Evolutionary conservation across 1,284 basidiomycete species (phyloP), one percentile per base, ranked within the genome.

Genomic region (Irpex sp.): DNA sequence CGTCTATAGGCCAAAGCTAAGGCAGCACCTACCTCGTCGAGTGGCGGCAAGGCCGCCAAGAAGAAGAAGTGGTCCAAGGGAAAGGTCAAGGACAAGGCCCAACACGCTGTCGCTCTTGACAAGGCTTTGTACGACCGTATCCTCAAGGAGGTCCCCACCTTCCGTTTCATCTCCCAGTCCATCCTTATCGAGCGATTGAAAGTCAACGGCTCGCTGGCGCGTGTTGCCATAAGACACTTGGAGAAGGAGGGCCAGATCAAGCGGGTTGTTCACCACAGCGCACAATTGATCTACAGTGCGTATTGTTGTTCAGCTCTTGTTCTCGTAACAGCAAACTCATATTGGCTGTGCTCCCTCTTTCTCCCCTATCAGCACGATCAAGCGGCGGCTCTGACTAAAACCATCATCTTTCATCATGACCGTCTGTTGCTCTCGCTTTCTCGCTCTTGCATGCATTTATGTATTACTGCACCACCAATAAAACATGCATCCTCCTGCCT

Each of bases 51-150:
- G 78, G 79, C 89, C 73, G 89, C 91, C 69, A 98, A 98, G 88
- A 98, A 98, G 88, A 98, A 98, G 92, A 98, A 98, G 88, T 98
- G 96, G 96, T 98, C 96, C 72, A 98, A 98, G 88, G 96, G 96
- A 79, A 97, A 97, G 83, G 96, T 98, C 79, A 98, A 98, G 91
- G 96, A 98, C 84, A 98, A 98, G 90, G 94, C 93, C 74, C 89
- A 91, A 76, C 94, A 97, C 85, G 88, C 93, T 75, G 96, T 98
- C 78, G 84, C 90, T 72, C 89, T 97, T 75, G 95, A 97, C 86
- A 95, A 97, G 85, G 69, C 85, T 62, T 89, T 85, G 67, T 97
- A 85, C 86, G 96, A 98, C 85, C 93, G 94, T 76, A 96, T 98
- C 85, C 79, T 98, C 75, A 99, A 99, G 89, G 97, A 99, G 81